Conservation (phyloP, 257 asterid genomes). For the Thymus quinquecostatus region DNA sequence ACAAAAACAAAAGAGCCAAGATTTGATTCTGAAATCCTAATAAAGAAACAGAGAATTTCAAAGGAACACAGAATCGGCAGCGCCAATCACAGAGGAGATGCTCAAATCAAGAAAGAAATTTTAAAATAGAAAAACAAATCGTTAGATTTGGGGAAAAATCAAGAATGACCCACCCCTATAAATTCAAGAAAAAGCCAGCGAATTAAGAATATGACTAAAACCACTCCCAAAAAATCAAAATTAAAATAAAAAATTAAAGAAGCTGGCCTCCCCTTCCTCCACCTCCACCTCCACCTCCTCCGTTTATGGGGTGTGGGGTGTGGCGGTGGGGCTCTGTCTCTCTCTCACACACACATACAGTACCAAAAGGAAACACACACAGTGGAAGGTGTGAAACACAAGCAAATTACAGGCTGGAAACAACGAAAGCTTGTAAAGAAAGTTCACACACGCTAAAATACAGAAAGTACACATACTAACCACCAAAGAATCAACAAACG, state of each 20-base stretch:
- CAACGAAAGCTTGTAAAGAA: constrained; percentile 23
- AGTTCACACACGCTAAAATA: constrained; percentile 11
- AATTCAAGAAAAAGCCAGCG: constrained; percentile 37
- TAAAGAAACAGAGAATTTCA: constrained; percentile 19
- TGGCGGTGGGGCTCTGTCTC: constrained; percentile 45
- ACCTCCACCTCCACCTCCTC: constrained; percentile 22
- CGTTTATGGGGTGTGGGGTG: constrained; percentile 41
- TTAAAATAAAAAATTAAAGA: neutral
- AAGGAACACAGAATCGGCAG: constrained; percentile 42
- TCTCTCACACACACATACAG: constrained; percentile 26
- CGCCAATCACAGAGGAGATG: constrained; percentile 51
- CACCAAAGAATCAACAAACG: constrained; percentile 34
- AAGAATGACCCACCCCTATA: constrained; percentile 32
- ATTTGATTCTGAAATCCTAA: constrained; percentile 7
- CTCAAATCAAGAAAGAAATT: constrained; percentile 39
- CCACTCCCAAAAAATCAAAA: constrained; percentile 26
- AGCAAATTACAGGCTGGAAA: constrained; percentile 52
- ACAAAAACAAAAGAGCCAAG: constrained; percentile 27
- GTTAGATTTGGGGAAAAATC: constrained; percentile 43
- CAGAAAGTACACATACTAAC: constrained; percentile 18
- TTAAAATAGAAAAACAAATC: constrained; percentile 25
- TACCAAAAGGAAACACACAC: constrained; percentile 26
- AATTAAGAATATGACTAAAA: constrained; percentile 37
- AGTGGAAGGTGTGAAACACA: constrained; percentile 35
- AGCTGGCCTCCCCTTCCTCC: constrained; percentile 8